Conservation (phyloP, 495 filamentous ascomycete genomes). For the Rhizodiscina lignyota region DNA sequence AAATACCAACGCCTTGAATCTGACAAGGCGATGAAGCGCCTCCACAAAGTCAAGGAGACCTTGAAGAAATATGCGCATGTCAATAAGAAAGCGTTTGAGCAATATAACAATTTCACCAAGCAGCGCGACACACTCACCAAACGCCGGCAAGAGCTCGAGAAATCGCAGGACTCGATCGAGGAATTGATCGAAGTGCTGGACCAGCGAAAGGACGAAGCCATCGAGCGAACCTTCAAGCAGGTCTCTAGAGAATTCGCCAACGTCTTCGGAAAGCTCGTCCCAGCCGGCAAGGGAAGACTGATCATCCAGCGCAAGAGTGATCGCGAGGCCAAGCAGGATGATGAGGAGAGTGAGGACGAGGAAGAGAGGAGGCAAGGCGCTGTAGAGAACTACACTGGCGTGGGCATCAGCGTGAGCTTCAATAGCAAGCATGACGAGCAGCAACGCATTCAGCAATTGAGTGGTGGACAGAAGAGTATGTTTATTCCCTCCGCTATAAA, state of each 20-base stretch:
- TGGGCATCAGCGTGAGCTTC: constrained; percentile 97
- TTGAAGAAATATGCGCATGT: constrained; percentile 94
- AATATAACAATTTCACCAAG: constrained; percentile 92
- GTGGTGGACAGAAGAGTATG: constrained; percentile 93
- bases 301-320: constrained; percentile 89
- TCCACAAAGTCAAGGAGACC: constrained; percentile 84
- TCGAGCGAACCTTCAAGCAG: constrained; percentile 96
- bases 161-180: constrained; percentile 66
- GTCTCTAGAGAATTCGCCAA: constrained; percentile 80
- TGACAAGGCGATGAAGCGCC: constrained; percentile 64
- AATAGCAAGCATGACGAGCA: constrained; percentile 98
- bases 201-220: constrained; percentile 87
- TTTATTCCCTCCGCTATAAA: constrained; percentile 6
- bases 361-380: constrained; percentile 18
- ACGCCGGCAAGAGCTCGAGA: constrained; percentile 70
- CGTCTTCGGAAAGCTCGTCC: constrained; percentile 90
- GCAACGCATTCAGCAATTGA: constrained; percentile 92
- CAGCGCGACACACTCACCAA: constrained; percentile 72
- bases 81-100: constrained; percentile 99
- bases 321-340: constrained; percentile 26
- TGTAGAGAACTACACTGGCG: constrained; percentile 92
- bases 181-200: constrained; percentile 85
- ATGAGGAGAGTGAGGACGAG: constrained; percentile 47
- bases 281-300: constrained; percentile 76
- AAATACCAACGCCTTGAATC: constrained; percentile 70